Evolutionary conservation across 2,329 filamentous ascomycete genomes (phyloP).

Genomic region (Magnaporthales sp.): DNA sequence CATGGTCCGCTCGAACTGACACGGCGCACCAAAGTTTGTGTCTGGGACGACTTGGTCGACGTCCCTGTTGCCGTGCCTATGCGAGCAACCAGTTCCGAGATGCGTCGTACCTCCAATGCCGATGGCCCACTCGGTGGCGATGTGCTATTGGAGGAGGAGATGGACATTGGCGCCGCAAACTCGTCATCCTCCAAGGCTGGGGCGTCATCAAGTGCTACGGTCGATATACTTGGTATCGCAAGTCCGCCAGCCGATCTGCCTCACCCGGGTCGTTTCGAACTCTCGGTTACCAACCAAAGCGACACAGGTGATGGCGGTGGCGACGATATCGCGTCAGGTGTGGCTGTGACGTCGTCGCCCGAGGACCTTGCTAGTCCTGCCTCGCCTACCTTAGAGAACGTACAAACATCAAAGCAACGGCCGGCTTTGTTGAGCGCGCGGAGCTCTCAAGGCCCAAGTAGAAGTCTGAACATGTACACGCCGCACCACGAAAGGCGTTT

Average conservation of each 20-base stretch:
- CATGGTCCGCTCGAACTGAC: conserved; percentile 90
- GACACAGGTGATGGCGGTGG: conserved; percentile 9
- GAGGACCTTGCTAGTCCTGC: conserved; percentile 4
- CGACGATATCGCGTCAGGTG: conserved; percentile 2
- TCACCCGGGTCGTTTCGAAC: conserved; percentile 67
- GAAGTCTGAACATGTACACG: conserved; percentile 32
- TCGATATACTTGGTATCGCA: conserved; percentile 63
- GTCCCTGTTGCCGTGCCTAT: conserved; percentile 91
- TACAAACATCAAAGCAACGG: conserved; percentile 11
- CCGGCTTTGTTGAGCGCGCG: conserved; percentile 12
- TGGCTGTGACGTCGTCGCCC: background rate
- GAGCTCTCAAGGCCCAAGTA: conserved; percentile 32
- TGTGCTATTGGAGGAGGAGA: conserved; percentile 62
- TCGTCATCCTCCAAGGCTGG: conserved; percentile 29
- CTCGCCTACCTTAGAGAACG: background rate
- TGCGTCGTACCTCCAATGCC: conserved; percentile 42
- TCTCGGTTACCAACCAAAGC: conserved; percentile 30
- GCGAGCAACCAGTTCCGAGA: conserved; percentile 67
- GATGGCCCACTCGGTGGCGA: background rate
- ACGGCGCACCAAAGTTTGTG: conserved; percentile 79
- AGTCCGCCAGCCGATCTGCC: conserved; percentile 58
- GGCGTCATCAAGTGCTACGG: conserved; percentile 22
- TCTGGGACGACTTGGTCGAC: conserved; percentile 97
- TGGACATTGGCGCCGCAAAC: conserved; percentile 75
- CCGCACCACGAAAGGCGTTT: conserved; percentile 42